Percentiles rank a stretch among this genome's conserved stretches.
Conservation (phyloP, 768 basidiomycete genomes). For the Hysterangium stoloniferum region DNA sequence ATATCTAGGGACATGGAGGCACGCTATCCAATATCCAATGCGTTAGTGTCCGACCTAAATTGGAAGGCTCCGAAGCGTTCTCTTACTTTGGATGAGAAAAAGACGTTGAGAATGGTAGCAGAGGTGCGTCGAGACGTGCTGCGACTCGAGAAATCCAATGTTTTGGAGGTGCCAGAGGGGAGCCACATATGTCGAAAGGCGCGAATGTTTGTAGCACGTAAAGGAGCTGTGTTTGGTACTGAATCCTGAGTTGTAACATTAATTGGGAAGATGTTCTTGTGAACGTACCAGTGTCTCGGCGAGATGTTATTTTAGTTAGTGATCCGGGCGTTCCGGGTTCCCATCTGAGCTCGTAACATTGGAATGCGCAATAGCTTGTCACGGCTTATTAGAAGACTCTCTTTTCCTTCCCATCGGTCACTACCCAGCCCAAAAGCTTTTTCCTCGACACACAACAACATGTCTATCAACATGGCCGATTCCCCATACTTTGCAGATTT, state of each 20-base stretch:
- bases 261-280: too few relatives aligned
- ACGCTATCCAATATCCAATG: not conserved
- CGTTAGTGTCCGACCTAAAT: slow-evolving; percentile 1
- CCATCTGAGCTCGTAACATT: too few relatives aligned
- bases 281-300: too few relatives aligned
- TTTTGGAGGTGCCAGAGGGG: not conserved
- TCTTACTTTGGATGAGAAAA: not conserved
- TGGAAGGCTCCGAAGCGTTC: not conserved
- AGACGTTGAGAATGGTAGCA: not conserved
- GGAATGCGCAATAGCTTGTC: too few relatives aligned
- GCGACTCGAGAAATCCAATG: not conserved
- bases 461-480: not conserved
- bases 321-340: too few relatives aligned
- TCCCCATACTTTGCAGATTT: slow-evolving; percentile 72
- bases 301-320: too few relatives aligned
- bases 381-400: too few relatives aligned
- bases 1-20: slow-evolving; percentile 2
- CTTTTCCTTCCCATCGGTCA: too few relatives aligned
- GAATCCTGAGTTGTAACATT: too few relatives aligned
- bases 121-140: not conserved
- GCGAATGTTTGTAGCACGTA: not conserved
- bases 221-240: not conserved
- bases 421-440: too few relatives aligned
- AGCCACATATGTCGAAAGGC: not conserved
- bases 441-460: too few relatives aligned